Evolutionary conservation across 257 asterid species (phyloP).

Genomic region (Petunia axillaris): DNA sequence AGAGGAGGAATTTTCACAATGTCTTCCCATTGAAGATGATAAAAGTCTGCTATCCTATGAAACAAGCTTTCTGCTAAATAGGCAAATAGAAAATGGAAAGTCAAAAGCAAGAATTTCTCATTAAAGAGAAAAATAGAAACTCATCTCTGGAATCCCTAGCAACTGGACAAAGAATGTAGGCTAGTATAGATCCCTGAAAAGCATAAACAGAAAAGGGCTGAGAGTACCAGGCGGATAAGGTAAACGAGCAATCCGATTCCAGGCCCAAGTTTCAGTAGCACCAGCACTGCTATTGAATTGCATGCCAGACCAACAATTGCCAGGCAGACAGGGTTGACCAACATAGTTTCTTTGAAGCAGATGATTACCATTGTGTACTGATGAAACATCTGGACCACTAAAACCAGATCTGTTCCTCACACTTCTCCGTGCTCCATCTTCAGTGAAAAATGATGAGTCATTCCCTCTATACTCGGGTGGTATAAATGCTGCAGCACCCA

Average conservation of each 20-base stretch:
- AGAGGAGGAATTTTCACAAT: slow-evolving; percentile 4
- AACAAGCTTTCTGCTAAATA: slow-evolving; percentile 5
- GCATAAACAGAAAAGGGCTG: background rate
- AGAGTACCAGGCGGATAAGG: slow-evolving; percentile 60
- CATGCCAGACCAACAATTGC: slow-evolving; percentile 69
- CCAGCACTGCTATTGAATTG: slow-evolving; percentile 54
- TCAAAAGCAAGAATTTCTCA: slow-evolving; percentile 12
- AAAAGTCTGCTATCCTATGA: background rate
- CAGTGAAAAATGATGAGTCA: slow-evolving; percentile 38
- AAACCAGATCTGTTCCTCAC: slow-evolving; percentile 48
- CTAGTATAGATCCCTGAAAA: slow-evolving; percentile 6
- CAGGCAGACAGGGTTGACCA: slow-evolving; percentile 62
- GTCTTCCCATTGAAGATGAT: background rate
- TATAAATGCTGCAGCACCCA: slow-evolving; percentile 41
- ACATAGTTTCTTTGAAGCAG: slow-evolving; percentile 62
- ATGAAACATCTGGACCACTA: slow-evolving; percentile 47
- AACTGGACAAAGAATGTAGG: background rate
- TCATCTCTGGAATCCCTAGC: background rate
- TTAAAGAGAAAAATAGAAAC: slow-evolving; percentile 14
- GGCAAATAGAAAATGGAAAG: slow-evolving; percentile 15
- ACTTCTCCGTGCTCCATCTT: slow-evolving; percentile 46
- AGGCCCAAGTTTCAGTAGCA: slow-evolving; percentile 50
- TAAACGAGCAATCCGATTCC: slow-evolving; percentile 58
- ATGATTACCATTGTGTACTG: slow-evolving; percentile 46
- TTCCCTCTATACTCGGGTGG: slow-evolving; percentile 46